Percentiles rank a stretch among this genome's conserved stretches.
phyloP scores from a whole-genome alignment of 75 land plant species.

The Pinus tabuliformis region DNA sequence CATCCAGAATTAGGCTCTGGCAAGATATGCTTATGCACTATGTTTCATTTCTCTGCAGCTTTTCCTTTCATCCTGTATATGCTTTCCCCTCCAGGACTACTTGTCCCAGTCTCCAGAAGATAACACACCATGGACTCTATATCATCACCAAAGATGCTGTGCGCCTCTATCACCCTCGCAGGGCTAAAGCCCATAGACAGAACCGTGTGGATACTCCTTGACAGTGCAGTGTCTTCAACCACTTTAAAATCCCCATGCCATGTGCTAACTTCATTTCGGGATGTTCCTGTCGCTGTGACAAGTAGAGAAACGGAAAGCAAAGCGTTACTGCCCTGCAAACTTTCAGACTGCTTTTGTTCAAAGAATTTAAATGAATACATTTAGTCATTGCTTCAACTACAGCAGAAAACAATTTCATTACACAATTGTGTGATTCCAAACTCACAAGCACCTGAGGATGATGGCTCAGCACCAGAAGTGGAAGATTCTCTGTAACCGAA shows the following conservation, averaged over 20 bases:
- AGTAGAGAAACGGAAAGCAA: background rate
- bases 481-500: conserved; percentile 59
- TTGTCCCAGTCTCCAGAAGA: conserved; percentile 73
- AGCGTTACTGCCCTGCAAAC: background rate
- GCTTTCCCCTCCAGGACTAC: conserved; percentile 27
- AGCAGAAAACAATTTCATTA: conserved; percentile 6
- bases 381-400: background rate
- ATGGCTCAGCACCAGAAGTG: conserved; percentile 91
- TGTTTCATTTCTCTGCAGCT: conserved; percentile 69
- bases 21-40: no score
- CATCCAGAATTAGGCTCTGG: no score
- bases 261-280: conserved; percentile 14
- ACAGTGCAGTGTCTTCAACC: conserved; percentile 22
- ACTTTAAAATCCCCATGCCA: conserved; percentile 5
- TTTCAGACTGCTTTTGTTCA: background rate
- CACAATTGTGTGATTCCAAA: background rate
- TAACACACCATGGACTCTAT: conserved; percentile 93
- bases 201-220: conserved; percentile 67
- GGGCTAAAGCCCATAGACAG: conserved; percentile 96
- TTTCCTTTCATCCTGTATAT: conserved; percentile 80
- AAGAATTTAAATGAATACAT: background rate
- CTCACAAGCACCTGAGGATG: conserved; percentile 57
- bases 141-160: conserved; percentile 93
- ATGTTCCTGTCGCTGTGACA: conserved; percentile 25
- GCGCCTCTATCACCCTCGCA: conserved; percentile 81